These are phyloP conservation scores for Fusarium camptoceras DNA, from an alignment of 2,329 filamentous ascomycete species.

Conservation along the genomic window DNA sequence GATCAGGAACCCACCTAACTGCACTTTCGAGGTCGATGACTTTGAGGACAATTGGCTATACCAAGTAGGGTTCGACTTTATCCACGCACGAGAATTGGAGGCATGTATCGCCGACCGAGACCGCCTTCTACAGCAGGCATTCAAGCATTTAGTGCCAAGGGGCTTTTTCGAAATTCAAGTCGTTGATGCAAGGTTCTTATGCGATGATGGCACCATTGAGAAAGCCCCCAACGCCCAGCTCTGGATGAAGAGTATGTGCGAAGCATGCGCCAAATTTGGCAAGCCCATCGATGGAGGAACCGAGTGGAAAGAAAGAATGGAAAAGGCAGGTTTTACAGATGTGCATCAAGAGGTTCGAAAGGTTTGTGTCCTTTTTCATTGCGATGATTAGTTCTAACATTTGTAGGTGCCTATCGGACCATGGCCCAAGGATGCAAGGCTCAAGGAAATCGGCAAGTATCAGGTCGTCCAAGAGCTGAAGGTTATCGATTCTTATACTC, in stretches of 20 bases:
- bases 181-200: slow-evolving; percentile 1
- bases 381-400: not conserved
- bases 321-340: slow-evolving; percentile 11
- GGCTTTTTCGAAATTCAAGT: slow-evolving; percentile 26
- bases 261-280: slow-evolving; percentile 24
- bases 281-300: slow-evolving; percentile 11
- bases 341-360: slow-evolving; percentile 10
- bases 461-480: slow-evolving; percentile 25
- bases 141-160: not conserved
- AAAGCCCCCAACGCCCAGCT: slow-evolving; percentile 5
- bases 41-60: slow-evolving; percentile 29
- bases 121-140: not conserved
- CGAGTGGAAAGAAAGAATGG: slow-evolving; percentile 15
- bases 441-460: slow-evolving; percentile 28
- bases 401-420: slow-evolving; percentile 17
- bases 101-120: slow-evolving; percentile 11
- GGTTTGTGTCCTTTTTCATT: not conserved
- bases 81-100: slow-evolving; percentile 26
- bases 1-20: slow-evolving; percentile 22
- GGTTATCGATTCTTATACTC: slow-evolving; percentile 30
- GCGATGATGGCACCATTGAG: slow-evolving; percentile 15
- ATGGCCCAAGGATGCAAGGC: slow-evolving; percentile 19
- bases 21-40: slow-evolving; percentile 27
- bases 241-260: slow-evolving; percentile 7
- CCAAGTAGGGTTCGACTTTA: slow-evolving; percentile 13